A percentile compares a stretch with the other conserved stretches of the same genome.
These are phyloP conservation scores for Poa pratensis DNA, from an alignment of 176 grass and related monocot species.

Conservation along the genomic window DNA sequence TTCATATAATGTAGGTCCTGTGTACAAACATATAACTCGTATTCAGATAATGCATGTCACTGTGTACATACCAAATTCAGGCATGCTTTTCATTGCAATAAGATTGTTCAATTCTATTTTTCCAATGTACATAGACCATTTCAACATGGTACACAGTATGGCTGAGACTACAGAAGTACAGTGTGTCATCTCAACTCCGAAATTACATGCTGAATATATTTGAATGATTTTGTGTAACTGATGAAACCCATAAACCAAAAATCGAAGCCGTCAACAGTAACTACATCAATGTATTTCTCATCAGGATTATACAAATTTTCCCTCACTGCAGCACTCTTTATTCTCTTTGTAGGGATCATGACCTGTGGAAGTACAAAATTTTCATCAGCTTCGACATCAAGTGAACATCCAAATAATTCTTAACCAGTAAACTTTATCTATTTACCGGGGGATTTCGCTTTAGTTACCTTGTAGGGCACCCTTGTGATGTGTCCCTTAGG, in stretches of 20 bases:
- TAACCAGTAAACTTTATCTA: background rate
- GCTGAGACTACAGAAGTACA: constrained; percentile 13
- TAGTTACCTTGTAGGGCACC: constrained; percentile 81
- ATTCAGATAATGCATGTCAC: no score
- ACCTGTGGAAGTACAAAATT: constrained; percentile 52
- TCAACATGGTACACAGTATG: constrained; percentile 48
- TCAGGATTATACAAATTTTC: constrained; percentile 72
- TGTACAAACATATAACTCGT: background rate
- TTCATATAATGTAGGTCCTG: background rate
- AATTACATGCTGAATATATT: constrained; percentile 54
- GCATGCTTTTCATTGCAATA: constrained; percentile 1
- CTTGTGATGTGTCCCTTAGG: constrained; percentile 47
- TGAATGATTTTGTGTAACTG: constrained; percentile 65
- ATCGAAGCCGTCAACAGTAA: constrained; percentile 79
- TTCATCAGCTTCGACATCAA: constrained; percentile 35
- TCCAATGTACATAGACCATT: constrained; percentile 53
- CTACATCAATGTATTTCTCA: constrained; percentile 82
- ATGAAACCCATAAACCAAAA: constrained; percentile 96
- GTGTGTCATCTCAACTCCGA: constrained; percentile 44
- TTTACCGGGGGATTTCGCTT: constrained; percentile 22
- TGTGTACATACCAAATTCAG: no score
- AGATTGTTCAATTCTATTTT: constrained; percentile 40
- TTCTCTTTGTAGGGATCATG: constrained; percentile 61
- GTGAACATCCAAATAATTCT: constrained; percentile 16
- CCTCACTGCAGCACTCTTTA: constrained; percentile 62